phyloP scores from a whole-genome alignment of 1,284 basidiomycete species.

The Sanghuangporus sanghuang region DNA sequence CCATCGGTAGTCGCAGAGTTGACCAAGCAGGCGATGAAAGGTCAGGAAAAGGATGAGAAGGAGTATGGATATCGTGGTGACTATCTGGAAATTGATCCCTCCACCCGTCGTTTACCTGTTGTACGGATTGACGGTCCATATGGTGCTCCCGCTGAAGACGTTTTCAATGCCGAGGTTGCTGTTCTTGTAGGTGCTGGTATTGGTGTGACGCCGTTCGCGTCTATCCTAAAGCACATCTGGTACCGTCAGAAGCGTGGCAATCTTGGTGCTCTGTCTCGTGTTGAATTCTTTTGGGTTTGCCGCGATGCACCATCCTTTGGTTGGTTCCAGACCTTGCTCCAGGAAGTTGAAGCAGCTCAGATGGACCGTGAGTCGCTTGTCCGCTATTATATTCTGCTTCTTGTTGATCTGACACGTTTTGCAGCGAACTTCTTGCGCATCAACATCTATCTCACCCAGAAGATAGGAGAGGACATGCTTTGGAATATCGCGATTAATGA shows the following conservation, averaged over 20 bases:
- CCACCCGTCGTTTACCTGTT: conserved; percentile 51
- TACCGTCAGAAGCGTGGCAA: conserved; percentile 77
- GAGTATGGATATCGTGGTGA: conserved; percentile 55
- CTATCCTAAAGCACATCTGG: conserved; percentile 91
- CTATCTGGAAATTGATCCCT: conserved; percentile 71
- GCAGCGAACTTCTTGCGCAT: conserved; percentile 84
- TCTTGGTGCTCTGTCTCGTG: conserved; percentile 72
- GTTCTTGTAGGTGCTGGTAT: conserved; percentile 87
- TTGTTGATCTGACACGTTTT: conserved; percentile 9
- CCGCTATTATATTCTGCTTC: background rate
- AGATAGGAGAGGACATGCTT: conserved; percentile 78
- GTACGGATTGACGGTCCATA: conserved; percentile 84
- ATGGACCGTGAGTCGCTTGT: conserved; percentile 62
- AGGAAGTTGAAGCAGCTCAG: conserved; percentile 81
- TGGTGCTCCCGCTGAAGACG: conserved; percentile 87
- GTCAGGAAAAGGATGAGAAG: conserved; percentile 55
- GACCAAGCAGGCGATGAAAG: conserved; percentile 71
- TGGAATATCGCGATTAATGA: conserved; percentile 89
- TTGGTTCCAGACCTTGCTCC: conserved; percentile 86
- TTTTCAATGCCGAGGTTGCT: conserved; percentile 81
- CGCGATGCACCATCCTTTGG: conserved; percentile 86
- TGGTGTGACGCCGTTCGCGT: conserved; percentile 86
- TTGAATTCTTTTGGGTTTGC: conserved; percentile 91
- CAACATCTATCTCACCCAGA: conserved; percentile 86
- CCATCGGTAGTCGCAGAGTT: conserved; percentile 68